Conservation (phyloP, 495 filamentous ascomycete species). For the Penicillium salamii region DNA sequence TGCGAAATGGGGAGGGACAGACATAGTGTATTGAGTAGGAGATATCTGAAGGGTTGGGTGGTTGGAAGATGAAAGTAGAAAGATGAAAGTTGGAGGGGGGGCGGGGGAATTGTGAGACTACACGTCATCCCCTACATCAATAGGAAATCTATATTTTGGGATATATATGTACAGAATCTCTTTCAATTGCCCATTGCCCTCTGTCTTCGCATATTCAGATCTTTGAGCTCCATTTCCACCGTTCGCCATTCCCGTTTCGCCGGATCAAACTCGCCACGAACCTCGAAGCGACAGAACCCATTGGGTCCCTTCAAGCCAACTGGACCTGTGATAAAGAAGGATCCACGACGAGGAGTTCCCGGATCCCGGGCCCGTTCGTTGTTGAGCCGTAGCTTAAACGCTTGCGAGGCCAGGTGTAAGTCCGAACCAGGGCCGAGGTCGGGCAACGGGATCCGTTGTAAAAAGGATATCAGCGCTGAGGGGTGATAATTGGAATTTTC, state of each 20-base stretch:
- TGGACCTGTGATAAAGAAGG: constrained; percentile 60
- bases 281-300: constrained; percentile 56
- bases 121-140: too few relatives aligned
- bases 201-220: constrained; percentile 30
- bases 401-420: constrained; percentile 40
- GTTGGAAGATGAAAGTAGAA: not conserved
- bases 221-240: constrained; percentile 34
- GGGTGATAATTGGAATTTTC: constrained; percentile 26
- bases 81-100: not conserved
- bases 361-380: constrained; percentile 25
- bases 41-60: not conserved
- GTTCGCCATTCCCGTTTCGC: constrained; percentile 35
- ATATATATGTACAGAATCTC: not conserved
- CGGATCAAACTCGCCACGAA: constrained; percentile 59
- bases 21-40: too few relatives aligned
- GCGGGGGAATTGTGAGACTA: too few relatives aligned
- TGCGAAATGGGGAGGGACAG: constrained; percentile 73
- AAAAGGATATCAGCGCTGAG: constrained; percentile 32
- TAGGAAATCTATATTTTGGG: too few relatives aligned
- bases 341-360: constrained; percentile 56
- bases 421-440: constrained; percentile 36
- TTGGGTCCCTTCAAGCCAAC: constrained; percentile 61
- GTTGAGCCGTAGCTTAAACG: constrained; percentile 53
- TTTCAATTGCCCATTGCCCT: constrained; percentile 19
- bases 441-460: constrained; percentile 38